Conservation (phyloP, 2,329 filamentous ascomycete genomes). For the Annulohypoxylon truncatum region DNA sequence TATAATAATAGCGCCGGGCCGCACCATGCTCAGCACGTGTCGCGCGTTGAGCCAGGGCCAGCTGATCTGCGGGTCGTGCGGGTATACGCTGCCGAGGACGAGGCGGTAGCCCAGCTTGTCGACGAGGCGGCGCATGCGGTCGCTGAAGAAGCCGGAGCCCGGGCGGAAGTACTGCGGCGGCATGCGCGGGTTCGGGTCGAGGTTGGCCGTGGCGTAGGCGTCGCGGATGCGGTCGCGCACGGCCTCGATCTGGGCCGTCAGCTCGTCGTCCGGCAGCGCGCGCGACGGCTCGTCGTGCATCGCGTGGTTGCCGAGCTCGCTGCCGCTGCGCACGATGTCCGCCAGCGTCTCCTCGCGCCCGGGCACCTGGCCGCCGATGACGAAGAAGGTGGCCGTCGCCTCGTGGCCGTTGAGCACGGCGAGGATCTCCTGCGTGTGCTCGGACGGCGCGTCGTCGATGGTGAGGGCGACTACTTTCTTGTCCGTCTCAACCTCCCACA, state of each 20-base stretch:
- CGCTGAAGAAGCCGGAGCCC: slow-evolving; percentile 85
- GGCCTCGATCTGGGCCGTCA: slow-evolving; percentile 70
- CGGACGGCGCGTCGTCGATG: slow-evolving; percentile 86
- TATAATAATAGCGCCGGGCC: slow-evolving; percentile 82
- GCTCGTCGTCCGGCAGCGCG: slow-evolving; percentile 66
- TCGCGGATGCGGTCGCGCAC: slow-evolving; percentile 62
- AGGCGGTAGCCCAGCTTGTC: slow-evolving; percentile 73
- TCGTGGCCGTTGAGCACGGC: slow-evolving; percentile 72
- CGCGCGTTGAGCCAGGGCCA: slow-evolving; percentile 76
- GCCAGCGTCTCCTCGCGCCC: slow-evolving; percentile 66
- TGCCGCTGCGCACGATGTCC: slow-evolving; percentile 68
- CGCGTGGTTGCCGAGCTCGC: slow-evolving; percentile 87
- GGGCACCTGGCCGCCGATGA: slow-evolving; percentile 82
- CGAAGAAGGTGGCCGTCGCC: slow-evolving; percentile 86
- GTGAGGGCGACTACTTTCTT: slow-evolving; percentile 82
- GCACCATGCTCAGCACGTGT: slow-evolving; percentile 83
- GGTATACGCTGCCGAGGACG: slow-evolving; percentile 87
- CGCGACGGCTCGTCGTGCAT: slow-evolving; percentile 86
- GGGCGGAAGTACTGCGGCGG: slow-evolving; percentile 79
- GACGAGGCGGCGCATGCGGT: slow-evolving; percentile 72
- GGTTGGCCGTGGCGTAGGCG: slow-evolving; percentile 51
- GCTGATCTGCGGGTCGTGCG: slow-evolving; percentile 88
- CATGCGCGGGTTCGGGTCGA: slow-evolving; percentile 34
- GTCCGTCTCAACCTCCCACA: slow-evolving; percentile 73
- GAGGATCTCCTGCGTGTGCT: slow-evolving; percentile 77